Base-by-base conservation (phyloP, 805 yeast species). In the Candida taoyuanica region DNA sequence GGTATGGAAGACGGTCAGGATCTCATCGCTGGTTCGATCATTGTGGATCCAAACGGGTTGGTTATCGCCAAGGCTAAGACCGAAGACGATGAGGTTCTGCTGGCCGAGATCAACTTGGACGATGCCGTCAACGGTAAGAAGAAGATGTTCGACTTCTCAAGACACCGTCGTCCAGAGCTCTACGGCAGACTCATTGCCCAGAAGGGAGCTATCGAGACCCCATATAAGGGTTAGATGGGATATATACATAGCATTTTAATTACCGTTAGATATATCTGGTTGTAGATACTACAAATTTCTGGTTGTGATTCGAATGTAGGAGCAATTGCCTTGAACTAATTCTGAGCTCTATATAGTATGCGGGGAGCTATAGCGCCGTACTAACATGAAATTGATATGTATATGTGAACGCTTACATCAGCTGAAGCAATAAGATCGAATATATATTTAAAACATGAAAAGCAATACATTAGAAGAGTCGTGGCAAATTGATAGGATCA, bases 1-100 rank as follows among this genome's bases (percentile, higher is more conserved):
- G 68, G 68, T 20, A 50, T 49, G 18, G 67, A 63, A 45, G 68
- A 63, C 35, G 63, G 57, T 3, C 64, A 63, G 44, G 63, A 54
- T 14, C 46, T 63, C 31, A 56, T 63, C 32, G 66, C 54, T 4
- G 65, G 67, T 15, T 62, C 65, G 5, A 43, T 60, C 16, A 62
- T 62, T 18, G 67, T 62, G 21, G 61, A 59, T 43, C 66, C 67
- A 24, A 60, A 62, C 34, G 68, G 69, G 5, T 38, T 48, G 26
- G 56, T 59, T 14, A 45, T 62, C 31, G 59, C 59, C 5, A 60
- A 60, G 39, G 62, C 65, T 13, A 55, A 57, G 40, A 59, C 64
- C 5, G 62, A 56, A 31, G 66, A 55, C 14, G 67, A 63, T 42
- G 67, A 50, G 36, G 34, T 62, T 5, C 36, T 62, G 13, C 40